A percentile compares a stretch with the other conserved stretches of the same genome.
Evolutionary conservation across 306 rosid species (phyloP).

Genomic region (Astragalus glycyphyllos): DNA sequence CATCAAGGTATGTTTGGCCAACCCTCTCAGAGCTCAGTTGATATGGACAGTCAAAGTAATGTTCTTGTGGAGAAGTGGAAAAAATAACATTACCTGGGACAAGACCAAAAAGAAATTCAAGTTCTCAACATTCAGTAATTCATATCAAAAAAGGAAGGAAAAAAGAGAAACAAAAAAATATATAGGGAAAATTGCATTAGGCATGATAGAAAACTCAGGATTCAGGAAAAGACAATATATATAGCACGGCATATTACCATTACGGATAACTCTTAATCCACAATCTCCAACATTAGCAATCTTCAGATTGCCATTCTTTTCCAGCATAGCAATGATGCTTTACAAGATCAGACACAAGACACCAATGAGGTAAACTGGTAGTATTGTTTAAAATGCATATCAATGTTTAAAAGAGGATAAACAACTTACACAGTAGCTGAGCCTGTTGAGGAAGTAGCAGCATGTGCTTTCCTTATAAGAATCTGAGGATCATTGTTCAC

Average conservation of each 20-base stretch:
- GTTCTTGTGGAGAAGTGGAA: constrained; percentile 92
- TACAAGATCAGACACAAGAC: constrained; percentile 19
- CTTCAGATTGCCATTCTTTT: constrained; percentile 78
- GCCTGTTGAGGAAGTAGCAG: constrained; percentile 82
- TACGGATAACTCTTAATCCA: constrained; percentile 78
- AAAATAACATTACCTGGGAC: constrained; percentile 64
- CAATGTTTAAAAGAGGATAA: constrained; percentile 10
- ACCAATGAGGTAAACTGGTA: constrained; percentile 30
- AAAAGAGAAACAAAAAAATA: background rate
- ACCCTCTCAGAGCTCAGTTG: constrained; percentile 83
- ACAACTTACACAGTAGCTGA: constrained; percentile 92
- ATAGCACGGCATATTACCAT: constrained; percentile 57
- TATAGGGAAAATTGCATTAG: constrained; percentile 21
- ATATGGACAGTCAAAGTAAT: constrained; percentile 89
- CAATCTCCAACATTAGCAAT: constrained; percentile 96
- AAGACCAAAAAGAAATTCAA: constrained; percentile 26
- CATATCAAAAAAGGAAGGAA: background rate
- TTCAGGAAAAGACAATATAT: constrained; percentile 21
- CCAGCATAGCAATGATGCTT: constrained; percentile 86
- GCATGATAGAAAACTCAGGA: too few relatives aligned
- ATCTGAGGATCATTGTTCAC: constrained; percentile 80
- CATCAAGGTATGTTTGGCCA: constrained; percentile 93
- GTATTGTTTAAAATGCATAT: constrained; percentile 4
- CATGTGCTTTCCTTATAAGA: constrained; percentile 87
- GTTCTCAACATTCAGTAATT: constrained; percentile 11